Evolutionary conservation across 140 eudicot genomes (phyloP).

Genomic region (Oenanthe javanica): DNA sequence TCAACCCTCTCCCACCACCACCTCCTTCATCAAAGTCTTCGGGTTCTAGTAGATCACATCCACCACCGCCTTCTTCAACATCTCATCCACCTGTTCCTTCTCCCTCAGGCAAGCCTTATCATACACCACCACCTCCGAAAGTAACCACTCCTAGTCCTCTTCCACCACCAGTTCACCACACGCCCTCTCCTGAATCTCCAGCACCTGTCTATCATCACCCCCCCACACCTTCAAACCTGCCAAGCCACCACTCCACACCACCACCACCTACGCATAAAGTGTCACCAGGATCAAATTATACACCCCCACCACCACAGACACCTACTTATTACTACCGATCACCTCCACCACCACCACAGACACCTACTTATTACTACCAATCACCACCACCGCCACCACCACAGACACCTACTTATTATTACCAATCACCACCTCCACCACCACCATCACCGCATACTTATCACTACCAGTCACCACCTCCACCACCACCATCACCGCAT

Average conservation of each 20-base stretch:
- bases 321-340: not conserved
- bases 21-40: constrained; percentile 13
- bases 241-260: constrained; percentile 7
- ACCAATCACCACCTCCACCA: constrained; percentile 31
- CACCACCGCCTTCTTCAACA: constrained; percentile 5
- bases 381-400: not conserved
- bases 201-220: constrained; percentile 5
- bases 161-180: constrained; percentile 5
- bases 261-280: constrained; percentile 9
- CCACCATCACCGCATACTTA: constrained; percentile 20
- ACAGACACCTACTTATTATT: not conserved
- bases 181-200: constrained; percentile 11
- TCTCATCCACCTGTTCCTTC: not conserved
- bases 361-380: not conserved
- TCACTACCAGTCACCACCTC: constrained; percentile 29
- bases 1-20: constrained; percentile 40
- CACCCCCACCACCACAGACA: constrained; percentile 11
- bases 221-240: not conserved
- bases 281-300: not conserved
- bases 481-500: constrained; percentile 18
- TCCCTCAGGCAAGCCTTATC: not conserved
- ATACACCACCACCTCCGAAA: not conserved
- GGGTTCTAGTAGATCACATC: constrained; percentile 10
- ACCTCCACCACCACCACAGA: constrained; percentile 8
- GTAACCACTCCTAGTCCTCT: not conserved